Evolutionary conservation across 768 basidiomycete species (phyloP), one percentile per base, ranked within the genome.

Genomic region (Leccinum olivaceopallidum): DNA sequence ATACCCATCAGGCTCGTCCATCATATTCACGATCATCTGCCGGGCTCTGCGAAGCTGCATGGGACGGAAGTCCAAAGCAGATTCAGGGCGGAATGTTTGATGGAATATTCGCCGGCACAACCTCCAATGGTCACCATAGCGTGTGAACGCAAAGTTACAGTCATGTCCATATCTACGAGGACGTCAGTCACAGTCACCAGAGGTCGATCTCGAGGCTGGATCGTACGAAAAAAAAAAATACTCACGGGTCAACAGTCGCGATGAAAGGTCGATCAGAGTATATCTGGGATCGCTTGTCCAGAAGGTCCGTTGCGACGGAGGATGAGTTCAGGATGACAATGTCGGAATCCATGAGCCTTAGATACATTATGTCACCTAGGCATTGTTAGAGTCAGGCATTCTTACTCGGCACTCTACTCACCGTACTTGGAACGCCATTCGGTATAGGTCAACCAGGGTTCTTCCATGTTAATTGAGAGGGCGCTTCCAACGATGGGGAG

Each of bases 301-400:
- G 69, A 12, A 85, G 73, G 47, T 81, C 81, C 20, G 69, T 64
- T 0, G 75, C 79, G 14, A 71, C 76, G 57, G 77, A 76, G 22
- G 68, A 66, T 26, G 75, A 73, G 65, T 80, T 84, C 47, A 85
- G 61, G 44, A 84, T 65, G 24, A 84, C 66, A 34, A 77, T 71
- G 14, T 69, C 70, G n/a, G 75, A 72, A 60, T 80, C 82, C 64
- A 80, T 78, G 24, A 80, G 70, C 22, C 75, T 74, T 57, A 81
- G 78, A 14, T 80, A 80, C 28, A 85, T 77, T 6, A 85, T 63
- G 0, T 77, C 69, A 49, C 80, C 78, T 80, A 34, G 16, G 16
- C 50, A 16, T 20, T n/a, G 5, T 18, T 12, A 32, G n/a, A 34
- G 34, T 30, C 16, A 42, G 16, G 16, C 8, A 34, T 56, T 14